phyloP scores from a whole-genome alignment of 31 red algal genomes.

The Odonthalia washingtoniensis region DNA sequence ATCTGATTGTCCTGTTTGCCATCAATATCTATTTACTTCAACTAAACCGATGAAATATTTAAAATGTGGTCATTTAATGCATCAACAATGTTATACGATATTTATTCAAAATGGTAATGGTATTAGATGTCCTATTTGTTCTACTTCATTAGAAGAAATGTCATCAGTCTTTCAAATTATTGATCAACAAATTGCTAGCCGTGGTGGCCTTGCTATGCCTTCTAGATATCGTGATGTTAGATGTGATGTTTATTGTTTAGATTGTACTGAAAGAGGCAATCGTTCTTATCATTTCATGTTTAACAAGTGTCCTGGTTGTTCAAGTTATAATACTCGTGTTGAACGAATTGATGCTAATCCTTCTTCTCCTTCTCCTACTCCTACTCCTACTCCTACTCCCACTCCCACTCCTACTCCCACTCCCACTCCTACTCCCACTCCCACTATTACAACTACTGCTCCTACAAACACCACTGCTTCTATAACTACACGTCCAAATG shows the following conservation, averaged over 20 bases:
- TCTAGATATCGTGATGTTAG: conserved; percentile 68
- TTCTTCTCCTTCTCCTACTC: no score
- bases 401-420: no score
- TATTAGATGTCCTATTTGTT: conserved; percentile 86
- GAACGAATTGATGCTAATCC: conserved; percentile 63
- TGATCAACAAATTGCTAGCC: conserved; percentile 65
- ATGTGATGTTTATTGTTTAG: conserved; percentile 82
- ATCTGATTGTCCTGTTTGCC: conserved; percentile 95
- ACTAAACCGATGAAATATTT: conserved; percentile 93
- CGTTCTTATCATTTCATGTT: conserved; percentile 90
- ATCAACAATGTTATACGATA: conserved; percentile 72
- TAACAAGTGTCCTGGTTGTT: conserved; percentile 86
- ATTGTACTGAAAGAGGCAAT: conserved; percentile 69
- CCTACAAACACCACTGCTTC: no score
- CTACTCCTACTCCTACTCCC: no score
- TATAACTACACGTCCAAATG: no score
- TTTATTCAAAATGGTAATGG: conserved; percentile 38
- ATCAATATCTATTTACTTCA: conserved; percentile 88
- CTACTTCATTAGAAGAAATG: conserved; percentile 87
- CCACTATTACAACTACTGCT: no score
- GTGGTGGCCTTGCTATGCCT: conserved; percentile 63
- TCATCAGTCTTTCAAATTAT: conserved; percentile 65
- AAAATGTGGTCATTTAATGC: conserved; percentile 98
- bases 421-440: no score
- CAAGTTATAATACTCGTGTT: conserved; percentile 90